phyloP scores from a whole-genome alignment of 2,329 filamentous ascomycete genomes.

The Dothideomycetidae sp. region DNA sequence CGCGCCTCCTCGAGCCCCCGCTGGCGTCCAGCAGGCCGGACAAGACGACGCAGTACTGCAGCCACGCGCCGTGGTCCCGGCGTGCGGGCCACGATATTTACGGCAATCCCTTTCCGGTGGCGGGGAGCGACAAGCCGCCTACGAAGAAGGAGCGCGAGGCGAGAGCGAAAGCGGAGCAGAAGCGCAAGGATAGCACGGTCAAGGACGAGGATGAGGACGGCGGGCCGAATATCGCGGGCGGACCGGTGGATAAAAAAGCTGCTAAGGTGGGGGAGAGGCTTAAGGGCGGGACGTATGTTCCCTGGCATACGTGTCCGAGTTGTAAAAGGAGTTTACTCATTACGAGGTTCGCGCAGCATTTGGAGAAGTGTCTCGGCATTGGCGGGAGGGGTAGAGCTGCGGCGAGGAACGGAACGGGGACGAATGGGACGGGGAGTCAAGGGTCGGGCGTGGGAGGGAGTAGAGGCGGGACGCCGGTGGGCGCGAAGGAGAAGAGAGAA shows the following conservation, averaged over 20 bases:
- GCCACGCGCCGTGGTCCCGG: conserved; percentile 62
- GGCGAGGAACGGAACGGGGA: conserved; percentile 22
- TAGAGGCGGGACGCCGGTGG: conserved; percentile 21
- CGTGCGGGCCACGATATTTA: conserved; percentile 68
- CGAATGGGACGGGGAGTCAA: conserved; percentile 15
- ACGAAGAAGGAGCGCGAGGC: conserved; percentile 65
- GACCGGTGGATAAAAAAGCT: conserved; percentile 29
- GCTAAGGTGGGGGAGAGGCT: conserved; percentile 31
- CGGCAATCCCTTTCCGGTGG: conserved; percentile 65
- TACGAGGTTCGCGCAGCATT: conserved; percentile 45
- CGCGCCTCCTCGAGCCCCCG: conserved; percentile 57
- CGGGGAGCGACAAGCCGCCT: conserved; percentile 40
- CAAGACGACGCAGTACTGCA: conserved; percentile 51
- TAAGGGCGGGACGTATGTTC: conserved; percentile 37
- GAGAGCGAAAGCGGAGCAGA: conserved; percentile 33
- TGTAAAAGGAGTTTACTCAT: conserved; percentile 48
- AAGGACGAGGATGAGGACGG: conserved; percentile 18
- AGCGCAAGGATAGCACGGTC: conserved; percentile 24
- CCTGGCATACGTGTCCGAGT: conserved; percentile 43
- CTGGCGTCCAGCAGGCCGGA: conserved; percentile 34
- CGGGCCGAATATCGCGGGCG: conserved; percentile 15
- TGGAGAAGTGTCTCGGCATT: conserved; percentile 47
- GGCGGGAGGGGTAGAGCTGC: conserved; percentile 39
- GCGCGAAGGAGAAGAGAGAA: conserved; percentile 16
- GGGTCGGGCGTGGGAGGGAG: conserved; percentile 15